Evolutionary conservation across 257 asterid species (phyloP).

Genomic region (Solanum lycopersicoides): DNA sequence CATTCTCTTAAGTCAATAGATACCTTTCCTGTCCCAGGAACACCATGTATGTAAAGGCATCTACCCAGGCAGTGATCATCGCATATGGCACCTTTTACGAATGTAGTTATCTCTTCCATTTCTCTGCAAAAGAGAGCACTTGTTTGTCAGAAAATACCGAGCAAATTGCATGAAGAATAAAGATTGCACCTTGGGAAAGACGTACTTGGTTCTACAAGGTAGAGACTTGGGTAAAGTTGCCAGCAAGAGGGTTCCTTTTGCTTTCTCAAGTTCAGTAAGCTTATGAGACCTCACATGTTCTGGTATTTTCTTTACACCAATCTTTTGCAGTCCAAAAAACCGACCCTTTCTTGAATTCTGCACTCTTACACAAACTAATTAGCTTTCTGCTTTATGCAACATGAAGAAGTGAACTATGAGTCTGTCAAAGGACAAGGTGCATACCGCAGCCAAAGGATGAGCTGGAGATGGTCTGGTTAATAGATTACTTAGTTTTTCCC

Average conservation of each 20-base stretch:
- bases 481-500: conserved; percentile 27
- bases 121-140: conserved; percentile 40
- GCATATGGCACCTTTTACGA: conserved; percentile 83
- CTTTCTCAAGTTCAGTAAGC: conserved; percentile 84
- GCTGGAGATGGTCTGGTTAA: conserved; percentile 24
- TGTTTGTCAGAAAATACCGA: not conserved
- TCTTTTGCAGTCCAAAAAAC: conserved; percentile 71
- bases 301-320: conserved; percentile 86
- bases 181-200: not conserved
- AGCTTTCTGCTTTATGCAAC: conserved; percentile 24
- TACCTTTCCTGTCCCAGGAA: conserved; percentile 99
- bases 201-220: conserved; percentile 87
- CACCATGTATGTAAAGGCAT: conserved; percentile 94
- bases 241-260: conserved; percentile 78
- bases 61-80: conserved; percentile 89
- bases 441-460: conserved; percentile 80
- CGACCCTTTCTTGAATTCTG: conserved; percentile 81
- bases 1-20: not conserved
- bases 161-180: not conserved
- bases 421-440: conserved; percentile 4
- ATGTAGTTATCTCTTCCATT: conserved; percentile 78
- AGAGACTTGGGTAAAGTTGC: conserved; percentile 86
- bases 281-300: conserved; percentile 76
- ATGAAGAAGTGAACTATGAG: not conserved
- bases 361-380: conserved; percentile 1